Base-by-base conservation (phyloP, 2,329 filamentous ascomycete genomes). In the Nemania sp. region DNA sequence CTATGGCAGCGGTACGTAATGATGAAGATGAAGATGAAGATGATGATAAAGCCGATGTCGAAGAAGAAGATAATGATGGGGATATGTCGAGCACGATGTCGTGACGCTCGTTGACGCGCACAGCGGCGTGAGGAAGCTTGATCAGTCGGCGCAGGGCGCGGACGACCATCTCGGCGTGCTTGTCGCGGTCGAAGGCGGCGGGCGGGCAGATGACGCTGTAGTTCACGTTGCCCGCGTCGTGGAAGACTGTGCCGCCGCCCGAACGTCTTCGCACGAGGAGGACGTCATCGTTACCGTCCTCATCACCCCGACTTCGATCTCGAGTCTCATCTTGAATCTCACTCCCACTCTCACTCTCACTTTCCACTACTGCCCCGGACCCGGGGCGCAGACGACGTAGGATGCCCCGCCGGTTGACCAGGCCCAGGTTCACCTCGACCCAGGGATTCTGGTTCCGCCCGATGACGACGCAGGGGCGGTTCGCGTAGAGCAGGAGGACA, bases 381-480 rank as follows among this genome's bases (percentile, higher is more conserved):
- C 25, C 25, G 4, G 20, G 35, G 10, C 64, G 59, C 32, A 64
- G 35, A 29, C 18, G 40, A 20, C 45, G 53, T 15, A 64, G 56
- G 7, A 63, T 54, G 18, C 59, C 65, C 1, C 57, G 62, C n/a
- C 52, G 68, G 57, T 49, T 68, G 12, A 96, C 78, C 1, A 86
- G 80, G 40, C 78, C 78, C 9, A 97, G 82, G 73, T 96, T 91
- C 63, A 91, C 87, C 78, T 99, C 95, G 9, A 91, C 82, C 95
- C 94, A 99, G 55, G 95, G 95, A 74, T 99, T 99, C 79, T 99
- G 95, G 75, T 99, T 99, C 62, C 95, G 88, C 45, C 95, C 95
- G 67, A 99, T 89, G 72, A 99, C 88, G 61, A 99, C 84, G 73
- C 91, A 92, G 0, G 94, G 92, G 39, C 86, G 78, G 77, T 99